Evolutionary conservation across 306 rosid species (phyloP), one percentile per base, ranked within the genome.

Genomic region (Echinosophora koreensis): DNA sequence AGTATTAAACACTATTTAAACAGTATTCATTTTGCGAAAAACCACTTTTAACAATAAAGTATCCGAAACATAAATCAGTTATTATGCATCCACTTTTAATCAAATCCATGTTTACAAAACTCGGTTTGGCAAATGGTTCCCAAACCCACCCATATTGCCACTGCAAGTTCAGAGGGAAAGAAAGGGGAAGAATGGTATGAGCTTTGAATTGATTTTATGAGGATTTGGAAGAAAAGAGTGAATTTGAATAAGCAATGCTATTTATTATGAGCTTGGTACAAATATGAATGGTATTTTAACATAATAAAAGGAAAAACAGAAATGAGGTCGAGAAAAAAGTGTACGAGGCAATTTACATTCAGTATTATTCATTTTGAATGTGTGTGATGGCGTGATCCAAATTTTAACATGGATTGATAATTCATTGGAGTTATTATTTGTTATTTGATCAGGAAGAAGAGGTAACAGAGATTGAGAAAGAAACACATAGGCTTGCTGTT

Each of bases 401-500:
- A 58, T 69, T 57, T 44, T 15, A 30, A 46, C 16, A 73, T 50
- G 46, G 16, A 66, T 34, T 22, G 17, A 18, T 14, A 8, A 5
- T 54, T n/a, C 11, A 12, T 65, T 66, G 9, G 11, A 73, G 57
- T 51, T 62, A 14, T 57, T 77, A n/a, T 54, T 38, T 76, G 4
- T 15, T 16, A 11, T 68, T 10, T 52, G 32, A 52, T 46, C 81
- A 93, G 98, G 94, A 89, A 82, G 84, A 74, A 82, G 84, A 74
- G 68, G 51, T 93, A 61, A 81, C 83, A 0, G 82, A 75, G 83
- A 89, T 87, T 42, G 97, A 89, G 47, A 87, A 87, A 41, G 97
- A 91, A 73, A 93, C 97, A 5, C 82, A 57, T 55, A 84, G 96
- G 80, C 92, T 91, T 71, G 98, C 97, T 22, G 86, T 90, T 69